phyloP scores from a whole-genome alignment of 139 green algal genomes.

The Astrephomene gubernaculifera region DNA sequence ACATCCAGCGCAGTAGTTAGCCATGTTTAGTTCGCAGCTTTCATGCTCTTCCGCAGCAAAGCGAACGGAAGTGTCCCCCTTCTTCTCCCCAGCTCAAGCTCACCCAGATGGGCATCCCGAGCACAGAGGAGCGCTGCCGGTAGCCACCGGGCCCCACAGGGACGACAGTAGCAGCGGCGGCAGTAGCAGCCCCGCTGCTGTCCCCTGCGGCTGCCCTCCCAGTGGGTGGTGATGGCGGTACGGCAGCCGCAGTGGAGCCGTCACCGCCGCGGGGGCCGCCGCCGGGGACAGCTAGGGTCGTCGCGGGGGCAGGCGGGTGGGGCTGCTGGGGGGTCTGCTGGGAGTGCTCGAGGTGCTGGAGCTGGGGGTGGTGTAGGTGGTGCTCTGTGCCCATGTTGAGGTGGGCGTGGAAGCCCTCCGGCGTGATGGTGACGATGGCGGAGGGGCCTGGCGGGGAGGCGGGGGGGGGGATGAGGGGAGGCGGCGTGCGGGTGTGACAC shows the following conservation, averaged over 20 bases:
- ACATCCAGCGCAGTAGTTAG: no score
- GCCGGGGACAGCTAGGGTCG: neutral
- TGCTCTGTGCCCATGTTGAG: no score
- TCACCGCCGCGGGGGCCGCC: neutral
- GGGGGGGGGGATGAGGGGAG: neutral
- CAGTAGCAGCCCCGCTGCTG: neutral
- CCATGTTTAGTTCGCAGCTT: no score
- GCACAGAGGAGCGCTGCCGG: conserved; percentile 19
- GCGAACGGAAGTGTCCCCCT: no score
- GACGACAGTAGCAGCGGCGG: neutral
- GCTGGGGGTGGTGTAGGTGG: neutral
- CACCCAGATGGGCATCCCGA: conserved; percentile 34
- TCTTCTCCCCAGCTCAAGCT: neutral
- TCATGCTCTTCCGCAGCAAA: no score
- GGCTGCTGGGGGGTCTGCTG: no score
- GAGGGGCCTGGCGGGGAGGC: conserved; percentile 8
- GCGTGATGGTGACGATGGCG: conserved; percentile 6
- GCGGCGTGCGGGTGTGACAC: no score
- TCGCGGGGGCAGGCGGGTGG: neutral
- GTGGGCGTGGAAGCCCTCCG: neutral
- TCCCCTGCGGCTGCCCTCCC: neutral
- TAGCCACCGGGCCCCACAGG: conserved; percentile 11
- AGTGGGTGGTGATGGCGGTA: neutral
- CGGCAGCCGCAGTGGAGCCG: neutral
- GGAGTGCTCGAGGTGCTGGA: no score